phyloP scores from a whole-genome alignment of 768 basidiomycete species.

The Suillus clintonianus region DNA sequence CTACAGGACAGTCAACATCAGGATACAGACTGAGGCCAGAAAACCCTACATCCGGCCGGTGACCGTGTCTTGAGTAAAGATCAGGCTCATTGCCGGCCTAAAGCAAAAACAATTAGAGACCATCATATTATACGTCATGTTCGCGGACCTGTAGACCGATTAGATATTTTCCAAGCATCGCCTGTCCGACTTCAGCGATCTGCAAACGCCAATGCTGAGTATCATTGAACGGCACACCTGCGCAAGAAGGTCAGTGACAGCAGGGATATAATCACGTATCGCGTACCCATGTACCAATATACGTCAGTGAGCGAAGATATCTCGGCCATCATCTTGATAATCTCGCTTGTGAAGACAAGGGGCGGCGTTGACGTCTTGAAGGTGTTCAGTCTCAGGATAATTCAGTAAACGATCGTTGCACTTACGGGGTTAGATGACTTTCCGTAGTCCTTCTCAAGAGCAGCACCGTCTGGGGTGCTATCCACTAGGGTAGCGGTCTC shows the following conservation, averaged over 20 bases:
- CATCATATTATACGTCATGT: background rate
- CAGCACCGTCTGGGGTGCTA: constrained; percentile 46
- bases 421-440: constrained; percentile 43
- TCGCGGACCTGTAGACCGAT: constrained; percentile 47
- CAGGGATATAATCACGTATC: background rate
- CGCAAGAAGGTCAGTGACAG: constrained; percentile 4
- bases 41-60: constrained; percentile 24
- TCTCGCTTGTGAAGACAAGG: constrained; percentile 60
- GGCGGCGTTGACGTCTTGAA: constrained; percentile 65
- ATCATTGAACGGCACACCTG: constrained; percentile 68
- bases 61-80: constrained; percentile 54
- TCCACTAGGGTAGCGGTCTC: constrained; percentile 58
- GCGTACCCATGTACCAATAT: constrained; percentile 64
- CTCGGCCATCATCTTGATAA: constrained; percentile 66
- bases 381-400: background rate
- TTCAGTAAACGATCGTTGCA: background rate
- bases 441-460: constrained; percentile 50
- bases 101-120: background rate
- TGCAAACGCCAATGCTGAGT: constrained; percentile 50
- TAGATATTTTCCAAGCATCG: constrained; percentile 63
- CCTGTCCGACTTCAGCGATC: constrained; percentile 59
- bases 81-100: constrained; percentile 83
- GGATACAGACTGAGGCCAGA: too few relatives aligned
- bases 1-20: constrained; percentile 16
- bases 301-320: constrained; percentile 59